phyloP scores from a whole-genome alignment of 148 eudicot genomes.

The Mesembryanthemum crystallinum region DNA sequence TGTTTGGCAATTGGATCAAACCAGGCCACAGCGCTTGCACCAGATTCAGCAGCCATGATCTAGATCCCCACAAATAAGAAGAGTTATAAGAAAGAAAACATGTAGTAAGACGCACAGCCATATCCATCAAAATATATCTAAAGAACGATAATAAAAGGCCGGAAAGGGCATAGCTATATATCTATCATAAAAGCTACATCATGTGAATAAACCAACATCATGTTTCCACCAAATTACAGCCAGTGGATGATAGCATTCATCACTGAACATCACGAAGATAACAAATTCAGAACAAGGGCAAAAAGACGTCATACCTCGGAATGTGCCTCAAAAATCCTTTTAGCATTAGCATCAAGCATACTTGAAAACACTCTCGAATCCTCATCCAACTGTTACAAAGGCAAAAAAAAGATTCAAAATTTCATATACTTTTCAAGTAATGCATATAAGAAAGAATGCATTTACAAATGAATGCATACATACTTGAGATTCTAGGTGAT shows the following conservation, averaged over 20 bases:
- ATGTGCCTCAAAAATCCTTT: conserved; percentile 30
- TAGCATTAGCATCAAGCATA: conserved; percentile 35
- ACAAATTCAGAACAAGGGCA: not conserved
- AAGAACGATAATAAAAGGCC: too few relatives aligned
- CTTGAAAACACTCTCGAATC: conserved; percentile 29
- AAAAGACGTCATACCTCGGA: conserved; percentile 25
- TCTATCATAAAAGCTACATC: too few relatives aligned
- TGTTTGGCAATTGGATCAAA: not conserved
- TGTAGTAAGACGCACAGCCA: too few relatives aligned
- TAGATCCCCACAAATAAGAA: not conserved
- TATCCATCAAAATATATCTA: too few relatives aligned
- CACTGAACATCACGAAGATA: not conserved
- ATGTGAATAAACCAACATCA: too few relatives aligned
- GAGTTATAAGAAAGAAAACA: too few relatives aligned
- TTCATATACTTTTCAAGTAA: not conserved
- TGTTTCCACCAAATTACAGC: too few relatives aligned
- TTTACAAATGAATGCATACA: too few relatives aligned
- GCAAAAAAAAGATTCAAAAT: not conserved
- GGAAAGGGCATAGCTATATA: too few relatives aligned
- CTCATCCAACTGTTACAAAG: conserved; percentile 33
- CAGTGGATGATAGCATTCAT: not conserved
- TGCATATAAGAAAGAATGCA: too few relatives aligned
- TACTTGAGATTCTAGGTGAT: too few relatives aligned
- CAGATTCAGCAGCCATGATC: conserved; percentile 16
- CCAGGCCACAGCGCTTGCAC: not conserved